These are phyloP conservation scores for Thymus mandschuricus DNA, from an alignment of 257 asterid genomes.

Conservation along the genomic window DNA sequence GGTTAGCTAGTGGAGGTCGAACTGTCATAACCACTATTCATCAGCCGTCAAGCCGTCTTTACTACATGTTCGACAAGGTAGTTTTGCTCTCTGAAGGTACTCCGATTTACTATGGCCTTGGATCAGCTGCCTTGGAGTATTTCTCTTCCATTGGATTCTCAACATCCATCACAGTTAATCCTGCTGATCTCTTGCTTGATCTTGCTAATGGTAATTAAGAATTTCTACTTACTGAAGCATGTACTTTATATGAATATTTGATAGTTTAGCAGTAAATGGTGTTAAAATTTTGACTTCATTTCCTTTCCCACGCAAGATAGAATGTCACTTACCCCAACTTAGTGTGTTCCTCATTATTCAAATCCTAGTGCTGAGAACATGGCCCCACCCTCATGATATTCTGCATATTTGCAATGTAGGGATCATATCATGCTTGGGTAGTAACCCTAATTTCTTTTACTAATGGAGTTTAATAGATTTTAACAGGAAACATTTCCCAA, in stretches of 20 bases:
- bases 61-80: conserved; percentile 89
- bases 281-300: not conserved
- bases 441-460: conserved; percentile 8
- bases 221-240: not conserved
- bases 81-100: conserved; percentile 86
- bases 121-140: conserved; percentile 79
- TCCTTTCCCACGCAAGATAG: conserved; percentile 32
- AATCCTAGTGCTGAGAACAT: conserved; percentile 30
- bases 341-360: conserved; percentile 29
- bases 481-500: conserved; percentile 11
- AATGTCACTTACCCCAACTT: conserved; percentile 37
- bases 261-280: no score
- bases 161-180: conserved; percentile 67
- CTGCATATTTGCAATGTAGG: conserved; percentile 19
- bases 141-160: conserved; percentile 88
- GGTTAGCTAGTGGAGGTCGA: conserved; percentile 81
- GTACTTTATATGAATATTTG: conserved; percentile 10
- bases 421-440: conserved; percentile 8
- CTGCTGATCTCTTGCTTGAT: conserved; percentile 94
- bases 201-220: conserved; percentile 82
- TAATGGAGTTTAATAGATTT: conserved; percentile 20
- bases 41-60: conserved; percentile 95
- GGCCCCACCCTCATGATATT: conserved; percentile 39
- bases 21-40: conserved; percentile 91
- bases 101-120: conserved; percentile 88